A percentile compares a stretch with the other conserved stretches of the same genome.
These are phyloP conservation scores for Rhodofomes roseus DNA, from an alignment of 1,284 basidiomycete genomes.

Conservation along the genomic window DNA sequence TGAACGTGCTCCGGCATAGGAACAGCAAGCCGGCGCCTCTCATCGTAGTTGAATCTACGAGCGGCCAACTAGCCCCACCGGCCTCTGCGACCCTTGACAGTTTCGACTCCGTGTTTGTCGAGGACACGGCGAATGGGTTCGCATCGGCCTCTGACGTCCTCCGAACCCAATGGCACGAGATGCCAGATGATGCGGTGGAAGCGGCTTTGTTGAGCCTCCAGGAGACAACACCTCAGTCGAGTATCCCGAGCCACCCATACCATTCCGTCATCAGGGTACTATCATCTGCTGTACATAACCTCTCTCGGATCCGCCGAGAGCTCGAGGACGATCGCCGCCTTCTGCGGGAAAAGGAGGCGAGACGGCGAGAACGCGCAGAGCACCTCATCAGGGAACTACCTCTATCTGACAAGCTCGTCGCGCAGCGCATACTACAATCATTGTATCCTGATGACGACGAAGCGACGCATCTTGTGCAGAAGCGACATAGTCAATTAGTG, in stretches of 20 bases:
- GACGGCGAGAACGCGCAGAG: constrained; percentile 45
- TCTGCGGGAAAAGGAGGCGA: constrained; percentile 55
- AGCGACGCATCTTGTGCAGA: constrained; percentile 42
- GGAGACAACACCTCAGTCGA: constrained; percentile 39
- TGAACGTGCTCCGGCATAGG: constrained; percentile 8
- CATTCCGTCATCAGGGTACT: constrained; percentile 64
- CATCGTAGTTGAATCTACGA: constrained; percentile 54
- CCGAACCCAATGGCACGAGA: constrained; percentile 64
- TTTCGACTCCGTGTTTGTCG: constrained; percentile 6
- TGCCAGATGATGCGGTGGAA: constrained; percentile 68
- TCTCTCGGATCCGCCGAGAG: constrained; percentile 53
- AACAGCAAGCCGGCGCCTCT: constrained; percentile 35
- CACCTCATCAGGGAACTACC: constrained; percentile 53
- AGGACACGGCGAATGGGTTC: neutral
- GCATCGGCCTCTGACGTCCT: constrained; percentile 37
- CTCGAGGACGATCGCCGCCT: constrained; percentile 53
- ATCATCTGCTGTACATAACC: constrained; percentile 58
- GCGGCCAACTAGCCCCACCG: constrained; percentile 27
- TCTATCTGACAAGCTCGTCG: constrained; percentile 60
- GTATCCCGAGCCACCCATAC: constrained; percentile 53
- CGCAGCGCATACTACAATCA: constrained; percentile 59
- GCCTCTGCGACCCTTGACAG: constrained; percentile 17
- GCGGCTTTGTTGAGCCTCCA: constrained; percentile 48
- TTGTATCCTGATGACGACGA: constrained; percentile 67
- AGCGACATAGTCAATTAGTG: constrained; percentile 56